These are phyloP conservation scores for Boeremia exigua DNA, from an alignment of 2,329 filamentous ascomycete species.

Conservation along the genomic window DNA sequence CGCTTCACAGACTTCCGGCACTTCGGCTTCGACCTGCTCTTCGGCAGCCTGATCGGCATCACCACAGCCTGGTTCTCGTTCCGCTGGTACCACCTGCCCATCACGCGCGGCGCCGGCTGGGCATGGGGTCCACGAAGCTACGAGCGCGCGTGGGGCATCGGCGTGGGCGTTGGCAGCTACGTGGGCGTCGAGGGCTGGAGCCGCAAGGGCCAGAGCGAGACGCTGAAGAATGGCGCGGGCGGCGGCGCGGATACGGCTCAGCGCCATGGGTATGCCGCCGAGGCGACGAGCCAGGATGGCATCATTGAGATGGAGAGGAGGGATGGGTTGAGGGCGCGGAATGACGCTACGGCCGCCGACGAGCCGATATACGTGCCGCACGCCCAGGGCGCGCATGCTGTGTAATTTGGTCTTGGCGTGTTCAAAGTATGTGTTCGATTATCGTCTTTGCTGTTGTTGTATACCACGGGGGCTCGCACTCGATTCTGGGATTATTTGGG, in stretches of 20 bases:
- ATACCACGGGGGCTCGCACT: background rate
- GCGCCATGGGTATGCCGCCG: conserved; percentile 4
- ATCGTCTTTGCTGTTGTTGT: background rate
- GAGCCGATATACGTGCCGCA: conserved; percentile 7
- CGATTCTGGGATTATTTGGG: background rate
- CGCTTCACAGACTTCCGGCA: conserved; percentile 90
- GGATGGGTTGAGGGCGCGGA: background rate
- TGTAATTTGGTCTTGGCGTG: background rate
- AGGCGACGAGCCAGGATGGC: conserved; percentile 16
- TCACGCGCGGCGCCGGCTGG: conserved; percentile 82
- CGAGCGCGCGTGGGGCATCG: conserved; percentile 79
- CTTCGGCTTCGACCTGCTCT: conserved; percentile 90
- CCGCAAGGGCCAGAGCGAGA: conserved; percentile 17
- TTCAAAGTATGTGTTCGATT: no score
- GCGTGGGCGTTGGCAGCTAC: conserved; percentile 62
- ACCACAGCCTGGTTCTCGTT: conserved; percentile 76
- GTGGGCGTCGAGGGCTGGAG: conserved; percentile 57
- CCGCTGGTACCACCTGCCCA: conserved; percentile 83
- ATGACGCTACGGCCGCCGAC: conserved; percentile 2
- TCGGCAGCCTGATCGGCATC: conserved; percentile 80
- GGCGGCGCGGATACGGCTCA: conserved; percentile 3
- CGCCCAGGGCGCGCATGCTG: conserved; percentile 2
- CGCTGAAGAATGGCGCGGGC: conserved; percentile 11
- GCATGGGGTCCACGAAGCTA: conserved; percentile 81
- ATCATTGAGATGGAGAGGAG: conserved; percentile 19